Evolutionary conservation across 371 early-diverging fungal genomes (phyloP), one percentile per base, ranked within the genome.

Genomic region (Batrachochytrium dendrobatidis): DNA sequence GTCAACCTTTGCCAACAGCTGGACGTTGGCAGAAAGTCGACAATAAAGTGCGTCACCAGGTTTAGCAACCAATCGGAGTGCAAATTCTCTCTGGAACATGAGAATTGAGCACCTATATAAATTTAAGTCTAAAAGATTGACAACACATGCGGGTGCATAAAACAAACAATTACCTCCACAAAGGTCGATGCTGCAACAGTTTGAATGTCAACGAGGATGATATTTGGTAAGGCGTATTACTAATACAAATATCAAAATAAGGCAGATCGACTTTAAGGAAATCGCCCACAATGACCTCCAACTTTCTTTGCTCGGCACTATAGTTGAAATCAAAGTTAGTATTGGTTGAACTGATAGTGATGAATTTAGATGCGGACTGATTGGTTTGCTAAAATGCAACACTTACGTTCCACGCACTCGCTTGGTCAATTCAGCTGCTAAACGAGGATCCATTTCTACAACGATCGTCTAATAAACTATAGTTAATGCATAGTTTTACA

Each of bases 41-140:
- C 98, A 94, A 72, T 98, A 99, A 12, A 94, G 78, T 46, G 80
- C 74, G 66, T 92, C 93, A 24, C 98, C 99, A 1, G 98, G 96
- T 56, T 88, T 87, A 2, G 99, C 99, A 24, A 95, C 85, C n/a
- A 99, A 70, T 31, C 99, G 90, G 49, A 98, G 73, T 12, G 99
- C 99, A 75, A 99, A 99, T 80, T 99, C 99, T 66, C 94, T 87
- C 75, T 99, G 99, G 73, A 99, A 99, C 98, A 99, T 98, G 57
- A 99, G 92, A 58, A 95, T 85, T 0, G 97, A 92, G 62, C 86
- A 87, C 55, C 85, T 80, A 65, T n/a, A 26, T 49, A 0, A 17
- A 29, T 10, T 12, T 1, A 46, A 8, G 7, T 24, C 53, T 31
- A 29, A 5, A 20, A 8, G 5, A 52, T 4, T 6, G 31, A 52